Percentiles rank a stretch among this genome's conserved stretches.
Conservation (phyloP, 2,329 filamentous ascomycete species). For the Fusarium xylarioides region DNA sequence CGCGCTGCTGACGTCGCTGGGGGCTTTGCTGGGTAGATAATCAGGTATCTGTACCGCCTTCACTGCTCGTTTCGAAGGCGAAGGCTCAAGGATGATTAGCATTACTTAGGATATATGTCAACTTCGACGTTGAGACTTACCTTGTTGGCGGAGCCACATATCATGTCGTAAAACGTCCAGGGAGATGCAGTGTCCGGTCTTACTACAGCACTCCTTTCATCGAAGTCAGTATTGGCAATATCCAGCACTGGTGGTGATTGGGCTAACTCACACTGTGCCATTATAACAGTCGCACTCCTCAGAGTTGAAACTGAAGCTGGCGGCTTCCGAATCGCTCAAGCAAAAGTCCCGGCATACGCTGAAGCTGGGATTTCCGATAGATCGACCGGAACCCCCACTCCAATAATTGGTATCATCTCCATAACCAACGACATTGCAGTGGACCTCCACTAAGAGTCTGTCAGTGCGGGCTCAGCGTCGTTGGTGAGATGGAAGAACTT, state of each 20-base stretch:
- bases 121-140: background rate
- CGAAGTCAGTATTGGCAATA: fast-evolving
- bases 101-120: fast-evolving
- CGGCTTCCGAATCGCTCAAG: background rate
- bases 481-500: fast-evolving
- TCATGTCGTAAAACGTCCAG: background rate
- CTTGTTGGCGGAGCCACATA: background rate
- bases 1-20: background rate
- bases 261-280: background rate
- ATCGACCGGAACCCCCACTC: background rate
- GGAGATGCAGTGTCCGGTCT: fast-evolving
- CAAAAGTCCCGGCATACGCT: background rate
- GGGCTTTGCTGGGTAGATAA: background rate
- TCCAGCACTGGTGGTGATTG: fast-evolving
- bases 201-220: background rate
- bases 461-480: fast-evolving
- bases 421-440: background rate
- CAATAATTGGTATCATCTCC: background rate
- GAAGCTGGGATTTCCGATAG: background rate
- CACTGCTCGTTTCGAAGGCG: background rate
- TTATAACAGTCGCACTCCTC: background rate
- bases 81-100: background rate
- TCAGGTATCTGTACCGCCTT: background rate
- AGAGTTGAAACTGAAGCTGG: background rate
- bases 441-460: background rate